Percentiles rank a stretch among this genome's conserved stretches.
Conservation (phyloP, 2,329 filamentous ascomycete species). For the Geosmithia morbida region DNA sequence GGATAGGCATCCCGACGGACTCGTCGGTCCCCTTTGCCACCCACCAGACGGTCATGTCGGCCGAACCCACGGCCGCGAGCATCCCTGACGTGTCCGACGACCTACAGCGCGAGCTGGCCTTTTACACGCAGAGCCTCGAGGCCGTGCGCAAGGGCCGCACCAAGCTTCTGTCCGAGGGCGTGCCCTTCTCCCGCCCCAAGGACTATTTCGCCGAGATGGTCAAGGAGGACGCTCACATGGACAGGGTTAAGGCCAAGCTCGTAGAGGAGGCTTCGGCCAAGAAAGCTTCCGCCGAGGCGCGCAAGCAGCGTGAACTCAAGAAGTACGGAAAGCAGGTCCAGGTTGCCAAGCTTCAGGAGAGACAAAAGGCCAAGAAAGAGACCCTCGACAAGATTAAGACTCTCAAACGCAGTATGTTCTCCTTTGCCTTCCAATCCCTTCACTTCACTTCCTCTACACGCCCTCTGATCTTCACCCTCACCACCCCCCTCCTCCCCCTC, state of each 20-base stretch:
- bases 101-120: constrained; percentile 78
- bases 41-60: constrained; percentile 63
- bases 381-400: constrained; percentile 91
- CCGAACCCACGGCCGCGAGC: constrained; percentile 45
- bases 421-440: no score
- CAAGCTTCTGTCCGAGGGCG: constrained; percentile 66
- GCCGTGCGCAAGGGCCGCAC: constrained; percentile 60
- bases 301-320: constrained; percentile 87
- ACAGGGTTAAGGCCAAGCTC: constrained; percentile 85
- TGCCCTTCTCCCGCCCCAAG: constrained; percentile 74
- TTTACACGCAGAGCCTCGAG: constrained; percentile 79
- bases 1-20: constrained; percentile 54
- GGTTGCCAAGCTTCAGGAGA: constrained; percentile 87
- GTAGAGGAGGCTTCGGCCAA: constrained; percentile 84
- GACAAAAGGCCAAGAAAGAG: constrained; percentile 80
- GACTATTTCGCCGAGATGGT: constrained; percentile 99
- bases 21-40: constrained; percentile 63
- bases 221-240: constrained; percentile 97
- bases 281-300: constrained; percentile 83
- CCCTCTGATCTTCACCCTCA: no score
- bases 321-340: constrained; percentile 99
- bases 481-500: constrained; percentile 1
- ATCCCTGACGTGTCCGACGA: constrained; percentile 85
- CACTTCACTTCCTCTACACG: no score
- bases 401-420: constrained; percentile 71